Evolutionary conservation across 2,329 filamentous ascomycete species (phyloP).

Genomic region (Fusarium bulbicola): DNA sequence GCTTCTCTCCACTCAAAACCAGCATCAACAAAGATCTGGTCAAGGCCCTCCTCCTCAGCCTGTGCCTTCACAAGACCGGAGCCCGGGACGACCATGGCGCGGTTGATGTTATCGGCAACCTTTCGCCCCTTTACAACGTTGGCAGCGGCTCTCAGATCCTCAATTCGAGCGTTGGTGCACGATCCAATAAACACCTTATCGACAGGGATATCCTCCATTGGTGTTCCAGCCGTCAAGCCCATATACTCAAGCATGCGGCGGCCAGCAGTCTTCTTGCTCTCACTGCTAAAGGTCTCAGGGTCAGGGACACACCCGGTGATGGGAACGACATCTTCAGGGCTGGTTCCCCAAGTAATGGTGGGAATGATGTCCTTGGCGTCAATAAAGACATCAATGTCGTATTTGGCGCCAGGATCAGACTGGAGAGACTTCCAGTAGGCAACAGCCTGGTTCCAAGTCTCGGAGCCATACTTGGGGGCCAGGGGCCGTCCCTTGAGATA

Average conservation of each 20-base stretch:
- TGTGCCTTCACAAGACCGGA: slow-evolving; percentile 93
- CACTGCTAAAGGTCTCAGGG: slow-evolving; percentile 84
- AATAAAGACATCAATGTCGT: slow-evolving; percentile 88
- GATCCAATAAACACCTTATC: slow-evolving; percentile 99
- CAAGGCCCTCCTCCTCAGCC: slow-evolving; percentile 90
- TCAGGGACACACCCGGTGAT: slow-evolving; percentile 92
- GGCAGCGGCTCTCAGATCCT: slow-evolving; percentile 90
- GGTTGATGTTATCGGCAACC: slow-evolving; percentile 87
- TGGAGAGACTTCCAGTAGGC: slow-evolving; percentile 88
- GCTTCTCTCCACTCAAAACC: slow-evolving; percentile 99
- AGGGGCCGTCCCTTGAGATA: slow-evolving; percentile 93
- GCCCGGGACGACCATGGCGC: slow-evolving; percentile 95
- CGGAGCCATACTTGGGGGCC: slow-evolving; percentile 82
- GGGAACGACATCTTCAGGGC: slow-evolving; percentile 93
- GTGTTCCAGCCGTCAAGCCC: slow-evolving; percentile 86
- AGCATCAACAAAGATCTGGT: slow-evolving; percentile 90
- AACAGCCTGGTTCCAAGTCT: slow-evolving; percentile 89
- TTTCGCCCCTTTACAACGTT: slow-evolving; percentile 87
- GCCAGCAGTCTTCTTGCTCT: slow-evolving; percentile 82
- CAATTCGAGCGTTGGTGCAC: slow-evolving; percentile 96
- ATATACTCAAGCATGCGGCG: slow-evolving; percentile 92
- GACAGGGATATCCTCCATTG: slow-evolving; percentile 88
- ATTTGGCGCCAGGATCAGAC: slow-evolving; percentile 89
- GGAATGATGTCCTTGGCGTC: slow-evolving; percentile 93
- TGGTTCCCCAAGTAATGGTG: slow-evolving; percentile 96